phyloP scores from a whole-genome alignment of 2,329 filamentous ascomycete genomes.

The Colletotrichum sp. region DNA sequence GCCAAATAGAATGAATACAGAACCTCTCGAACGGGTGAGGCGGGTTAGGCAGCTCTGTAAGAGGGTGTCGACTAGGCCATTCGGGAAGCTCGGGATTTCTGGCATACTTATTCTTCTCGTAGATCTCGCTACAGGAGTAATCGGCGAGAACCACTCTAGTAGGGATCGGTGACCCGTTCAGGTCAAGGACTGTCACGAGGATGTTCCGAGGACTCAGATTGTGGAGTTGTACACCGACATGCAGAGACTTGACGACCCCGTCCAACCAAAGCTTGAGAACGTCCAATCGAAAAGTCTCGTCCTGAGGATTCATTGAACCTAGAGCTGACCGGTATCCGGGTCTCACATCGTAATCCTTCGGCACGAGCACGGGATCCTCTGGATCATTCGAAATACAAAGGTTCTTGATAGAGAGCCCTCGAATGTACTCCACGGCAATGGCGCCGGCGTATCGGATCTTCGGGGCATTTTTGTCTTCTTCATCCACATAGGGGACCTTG shows the following conservation, averaged over 20 bases:
- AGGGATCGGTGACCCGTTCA: neutral
- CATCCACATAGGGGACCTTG: too few species aligned
- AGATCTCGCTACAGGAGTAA: neutral
- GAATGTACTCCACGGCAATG: neutral
- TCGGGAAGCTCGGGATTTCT: neutral
- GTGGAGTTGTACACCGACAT: neutral
- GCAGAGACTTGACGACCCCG: neutral
- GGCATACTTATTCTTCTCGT: neutral
- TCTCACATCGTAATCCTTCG: too few species aligned
- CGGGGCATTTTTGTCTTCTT: too few species aligned
- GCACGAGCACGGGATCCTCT: too few species aligned
- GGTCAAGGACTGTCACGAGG: too few species aligned
- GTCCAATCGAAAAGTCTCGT: neutral
- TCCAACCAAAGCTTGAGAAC: neutral
- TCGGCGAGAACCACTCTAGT: neutral
- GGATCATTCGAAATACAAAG: too few species aligned
- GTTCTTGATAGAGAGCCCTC: neutral
- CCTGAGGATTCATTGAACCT: neutral
- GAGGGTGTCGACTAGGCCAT: neutral
- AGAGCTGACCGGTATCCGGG: neutral
- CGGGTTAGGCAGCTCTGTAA: neutral
- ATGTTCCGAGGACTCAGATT: rapidly evolving
- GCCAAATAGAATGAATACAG: too few species aligned
- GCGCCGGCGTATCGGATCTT: neutral
- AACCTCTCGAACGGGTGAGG: neutral